These are phyloP conservation scores for Rachicladosporium sp. DNA, from an alignment of 2,329 filamentous ascomycete species.

Conservation along the genomic window DNA sequence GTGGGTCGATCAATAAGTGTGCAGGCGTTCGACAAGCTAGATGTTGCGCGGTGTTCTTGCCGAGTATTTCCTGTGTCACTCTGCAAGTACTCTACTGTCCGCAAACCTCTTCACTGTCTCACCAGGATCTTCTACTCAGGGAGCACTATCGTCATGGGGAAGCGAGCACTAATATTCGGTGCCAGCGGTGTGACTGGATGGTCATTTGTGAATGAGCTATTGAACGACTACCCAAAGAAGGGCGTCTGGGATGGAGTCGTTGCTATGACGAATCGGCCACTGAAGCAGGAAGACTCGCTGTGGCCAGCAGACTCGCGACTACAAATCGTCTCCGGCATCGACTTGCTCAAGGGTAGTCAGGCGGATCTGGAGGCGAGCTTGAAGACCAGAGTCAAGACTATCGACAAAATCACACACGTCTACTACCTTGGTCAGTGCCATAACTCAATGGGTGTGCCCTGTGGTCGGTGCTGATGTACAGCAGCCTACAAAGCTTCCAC, in stretches of 20 bases:
- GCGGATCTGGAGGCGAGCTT: slow-evolving; percentile 22
- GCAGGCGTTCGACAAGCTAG: too few species aligned
- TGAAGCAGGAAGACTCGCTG: slow-evolving; percentile 18
- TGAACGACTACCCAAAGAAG: slow-evolving; percentile 34
- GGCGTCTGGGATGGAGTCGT: slow-evolving; percentile 33
- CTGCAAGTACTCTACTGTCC: too few species aligned
- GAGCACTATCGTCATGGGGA: too few species aligned
- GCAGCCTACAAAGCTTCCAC: too few species aligned
- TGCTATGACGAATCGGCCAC: slow-evolving; percentile 36
- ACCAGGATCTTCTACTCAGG: too few species aligned
- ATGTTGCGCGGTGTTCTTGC: too few species aligned
- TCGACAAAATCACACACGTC: slow-evolving; percentile 31
- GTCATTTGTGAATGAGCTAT: slow-evolving; percentile 37
- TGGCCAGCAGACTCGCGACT: slow-evolving; percentile 29
- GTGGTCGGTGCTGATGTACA: too few species aligned
- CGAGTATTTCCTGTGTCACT: too few species aligned
- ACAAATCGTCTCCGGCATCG: slow-evolving; percentile 31
- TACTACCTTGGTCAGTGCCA: slow-evolving; percentile 31
- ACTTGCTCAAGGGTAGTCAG: slow-evolving; percentile 29
- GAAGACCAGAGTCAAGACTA: slow-evolving; percentile 21
- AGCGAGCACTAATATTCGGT: slow-evolving; percentile 24
- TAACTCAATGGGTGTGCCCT: neutral
- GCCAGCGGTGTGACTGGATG: slow-evolving; percentile 39
- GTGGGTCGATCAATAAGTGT: too few species aligned
- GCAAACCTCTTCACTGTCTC: too few species aligned